Evolutionary conservation across 2,329 filamentous ascomycete genomes (phyloP).

Genomic region (Didymella lethalis): DNA sequence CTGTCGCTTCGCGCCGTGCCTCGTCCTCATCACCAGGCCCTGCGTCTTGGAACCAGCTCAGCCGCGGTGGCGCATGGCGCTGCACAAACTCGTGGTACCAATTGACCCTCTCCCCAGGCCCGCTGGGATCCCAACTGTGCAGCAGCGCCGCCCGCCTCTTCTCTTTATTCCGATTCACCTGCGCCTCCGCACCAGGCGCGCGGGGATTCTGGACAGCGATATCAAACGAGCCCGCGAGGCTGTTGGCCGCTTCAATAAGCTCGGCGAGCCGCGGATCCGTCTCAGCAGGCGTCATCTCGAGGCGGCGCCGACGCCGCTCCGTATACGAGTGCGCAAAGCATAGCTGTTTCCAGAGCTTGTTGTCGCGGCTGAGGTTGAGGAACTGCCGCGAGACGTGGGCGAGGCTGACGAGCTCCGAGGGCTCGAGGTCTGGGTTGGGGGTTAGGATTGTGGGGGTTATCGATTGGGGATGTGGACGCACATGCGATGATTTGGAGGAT

Average conservation of each 20-base stretch:
- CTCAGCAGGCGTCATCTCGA: slow-evolving; percentile 33
- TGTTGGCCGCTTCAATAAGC: slow-evolving; percentile 53
- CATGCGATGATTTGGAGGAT: slow-evolving; percentile 54
- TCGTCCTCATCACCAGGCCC: slow-evolving; percentile 49
- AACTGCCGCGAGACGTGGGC: slow-evolving; percentile 74
- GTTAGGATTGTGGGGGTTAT: not conserved
- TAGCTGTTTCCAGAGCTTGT: slow-evolving; percentile 76
- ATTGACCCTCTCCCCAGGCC: slow-evolving; percentile 72
- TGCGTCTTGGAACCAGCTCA: slow-evolving; percentile 79
- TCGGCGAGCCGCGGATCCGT: slow-evolving; percentile 55
- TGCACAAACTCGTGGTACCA: slow-evolving; percentile 94
- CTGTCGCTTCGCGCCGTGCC: slow-evolving; percentile 70
- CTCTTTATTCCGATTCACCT: slow-evolving; percentile 40
- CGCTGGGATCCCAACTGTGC: slow-evolving; percentile 84
- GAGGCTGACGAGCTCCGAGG: slow-evolving; percentile 69
- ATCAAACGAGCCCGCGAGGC: slow-evolving; percentile 36
- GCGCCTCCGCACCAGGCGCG: slow-evolving; percentile 43
- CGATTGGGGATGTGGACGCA: slow-evolving; percentile 32
- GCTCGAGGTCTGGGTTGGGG: slow-evolving; percentile 63
- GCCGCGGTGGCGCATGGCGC: slow-evolving; percentile 74
- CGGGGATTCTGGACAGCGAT: slow-evolving; percentile 34
- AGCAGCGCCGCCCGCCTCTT: slow-evolving; percentile 65
- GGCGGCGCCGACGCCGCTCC: slow-evolving; percentile 64
- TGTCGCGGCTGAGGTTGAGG: slow-evolving; percentile 66
- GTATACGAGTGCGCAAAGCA: slow-evolving; percentile 57